Evolutionary conservation across 441 rosid genomes (phyloP), one percentile per base, ranked within the genome.

Genomic region (Euphorbia schlechtendalii): DNA sequence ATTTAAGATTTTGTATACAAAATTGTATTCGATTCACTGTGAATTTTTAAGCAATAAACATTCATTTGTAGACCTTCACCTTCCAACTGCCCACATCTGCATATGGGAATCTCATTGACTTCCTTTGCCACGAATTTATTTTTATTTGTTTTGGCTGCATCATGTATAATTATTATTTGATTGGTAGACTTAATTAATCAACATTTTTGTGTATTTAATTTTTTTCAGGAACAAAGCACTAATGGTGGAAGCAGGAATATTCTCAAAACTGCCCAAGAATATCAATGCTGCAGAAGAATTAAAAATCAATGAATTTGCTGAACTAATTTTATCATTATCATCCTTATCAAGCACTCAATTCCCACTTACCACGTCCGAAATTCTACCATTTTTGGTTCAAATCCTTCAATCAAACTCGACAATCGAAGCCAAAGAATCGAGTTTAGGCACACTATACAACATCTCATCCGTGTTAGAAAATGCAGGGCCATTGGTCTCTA

Each of bases 221-320:
- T 67, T 13, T 56, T 78, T 75, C 84, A 93, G 98, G 83, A 88
- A 73, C 88, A 89, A 87, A 84, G 84, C 81, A 0, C 76, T 90
- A 11, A 88, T 86, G 84, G 83, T 82, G 63, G 92, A 84, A 76
- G 91, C 92, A 49, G 93, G 91, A 68, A 82, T 93, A 51, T 73
- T 87, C 53, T 74, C 88, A 73, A 93, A 82, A 64, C 76, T 90
- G 46, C 95, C 96, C 0, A 83, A 75, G 59, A 68, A 76, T 46
- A 62, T 73, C 0, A 77, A 77, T 38, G 58, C 1, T 60, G 67
- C 76, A 25, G 91, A 86, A 56, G 85, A 90, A 67, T 65, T 74
- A 74, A 82, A 84, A 61, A 78, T 78, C 64, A 81, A 68, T 4
- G 85, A 75, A 24, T 83, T 88, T 66, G 78, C 82, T 10, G 84